Percentiles rank a stretch among this genome's conserved stretches.
phyloP scores from a whole-genome alignment of 2,329 filamentous ascomycete genomes.

The Neopestalotiopsis rosae region DNA sequence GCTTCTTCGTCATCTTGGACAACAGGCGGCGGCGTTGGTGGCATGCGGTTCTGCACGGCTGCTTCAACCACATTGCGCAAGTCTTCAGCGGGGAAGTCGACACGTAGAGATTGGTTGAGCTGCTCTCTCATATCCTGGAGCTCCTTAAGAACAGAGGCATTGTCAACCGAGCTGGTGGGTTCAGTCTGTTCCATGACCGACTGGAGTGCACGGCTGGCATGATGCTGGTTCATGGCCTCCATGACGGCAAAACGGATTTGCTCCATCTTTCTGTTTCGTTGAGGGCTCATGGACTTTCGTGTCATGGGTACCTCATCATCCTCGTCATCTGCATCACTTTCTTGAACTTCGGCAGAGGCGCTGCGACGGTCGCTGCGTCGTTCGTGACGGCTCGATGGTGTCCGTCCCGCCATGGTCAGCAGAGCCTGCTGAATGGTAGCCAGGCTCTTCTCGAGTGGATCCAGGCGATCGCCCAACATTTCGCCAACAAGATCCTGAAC shows the following conservation, averaged over 20 bases:
- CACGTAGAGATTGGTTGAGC: conserved; percentile 48
- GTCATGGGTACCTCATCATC: conserved; percentile 71
- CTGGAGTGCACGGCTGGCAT: conserved; percentile 45
- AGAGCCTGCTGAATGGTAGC: conserved; percentile 76
- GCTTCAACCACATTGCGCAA: conserved; percentile 69
- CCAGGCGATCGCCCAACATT: conserved; percentile 76
- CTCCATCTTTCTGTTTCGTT: conserved; percentile 78
- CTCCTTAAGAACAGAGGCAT: conserved; percentile 50
- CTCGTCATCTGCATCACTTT: conserved; percentile 95
- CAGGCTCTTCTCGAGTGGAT: conserved; percentile 82
- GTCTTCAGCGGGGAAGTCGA: conserved; percentile 55
- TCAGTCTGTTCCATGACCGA: conserved; percentile 32
- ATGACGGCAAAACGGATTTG: conserved; percentile 77
- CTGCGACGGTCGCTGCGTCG: conserved; percentile 58
- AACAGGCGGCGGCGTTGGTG: conserved; percentile 50
- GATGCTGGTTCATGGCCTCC: conserved; percentile 72
- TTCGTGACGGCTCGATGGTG: conserved; percentile 57
- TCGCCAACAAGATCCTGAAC: conserved; percentile 86
- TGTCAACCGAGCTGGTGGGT: conserved; percentile 39
- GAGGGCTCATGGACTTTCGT: conserved; percentile 77
- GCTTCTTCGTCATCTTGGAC: conserved; percentile 55
- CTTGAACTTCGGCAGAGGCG: conserved; percentile 70
- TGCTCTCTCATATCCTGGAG: conserved; percentile 56
- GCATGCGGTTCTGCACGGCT: conserved; percentile 63
- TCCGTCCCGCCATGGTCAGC: conserved; percentile 58